Evolutionary conservation across 208 protist genomes (phyloP).

Genomic region (Acanthamoeba divionensis): DNA sequence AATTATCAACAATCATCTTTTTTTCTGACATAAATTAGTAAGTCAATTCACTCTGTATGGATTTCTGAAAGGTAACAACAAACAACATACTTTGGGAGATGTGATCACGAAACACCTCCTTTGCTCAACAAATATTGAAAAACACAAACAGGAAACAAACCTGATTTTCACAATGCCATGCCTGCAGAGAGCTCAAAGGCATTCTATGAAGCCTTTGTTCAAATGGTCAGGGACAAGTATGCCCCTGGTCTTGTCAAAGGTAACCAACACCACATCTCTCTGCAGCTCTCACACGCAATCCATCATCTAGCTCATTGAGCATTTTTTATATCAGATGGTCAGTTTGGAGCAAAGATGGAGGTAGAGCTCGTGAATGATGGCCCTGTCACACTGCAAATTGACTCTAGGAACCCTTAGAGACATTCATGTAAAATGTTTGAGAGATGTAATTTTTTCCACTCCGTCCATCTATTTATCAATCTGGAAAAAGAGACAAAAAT

Average conservation of each 20-base stretch:
- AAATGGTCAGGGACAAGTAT: conserved; percentile 48
- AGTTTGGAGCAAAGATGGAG: conserved; percentile 78
- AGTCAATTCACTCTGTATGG: conserved; percentile 72
- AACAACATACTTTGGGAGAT: neutral
- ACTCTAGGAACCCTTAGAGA: too few species aligned
- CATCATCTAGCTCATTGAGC: neutral
- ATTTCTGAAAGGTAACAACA: conserved; percentile 54
- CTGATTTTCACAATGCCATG: conserved; percentile 69
- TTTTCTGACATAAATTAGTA: neutral
- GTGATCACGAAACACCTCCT: neutral
- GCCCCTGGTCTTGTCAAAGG: conserved; percentile 63
- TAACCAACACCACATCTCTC: neutral
- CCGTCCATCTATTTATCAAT: too few species aligned
- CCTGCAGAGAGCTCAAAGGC: conserved; percentile 42
- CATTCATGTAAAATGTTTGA: conserved; percentile 33
- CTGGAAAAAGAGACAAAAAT: too few species aligned
- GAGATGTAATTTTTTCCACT: too few species aligned
- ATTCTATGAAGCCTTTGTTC: conserved; percentile 66
- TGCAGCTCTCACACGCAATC: too few species aligned
- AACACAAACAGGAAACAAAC: conserved; percentile 56
- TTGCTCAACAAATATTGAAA: neutral
- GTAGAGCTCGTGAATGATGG: conserved; percentile 71
- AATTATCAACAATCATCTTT: neutral
- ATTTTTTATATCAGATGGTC: conserved; percentile 55
- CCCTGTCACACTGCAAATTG: conserved; percentile 64